A percentile compares a stretch with the other conserved stretches of the same genome.
Conservation (phyloP, 257 asterid genomes). For the Solanum neorickii region DNA sequence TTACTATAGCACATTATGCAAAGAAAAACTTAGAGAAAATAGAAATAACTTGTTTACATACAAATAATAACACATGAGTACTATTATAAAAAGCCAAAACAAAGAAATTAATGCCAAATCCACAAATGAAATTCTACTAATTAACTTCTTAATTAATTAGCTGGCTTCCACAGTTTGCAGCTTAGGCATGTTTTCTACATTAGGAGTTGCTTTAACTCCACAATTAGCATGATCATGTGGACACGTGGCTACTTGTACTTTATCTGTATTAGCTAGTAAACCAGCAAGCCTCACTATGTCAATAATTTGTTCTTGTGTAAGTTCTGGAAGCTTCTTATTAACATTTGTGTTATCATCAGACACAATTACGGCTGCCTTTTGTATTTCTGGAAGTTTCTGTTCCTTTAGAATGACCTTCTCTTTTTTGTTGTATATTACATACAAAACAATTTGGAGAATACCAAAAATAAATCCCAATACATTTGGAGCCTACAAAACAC, state of each 20-base stretch:
- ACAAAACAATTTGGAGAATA: conserved; percentile 44
- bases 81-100: not conserved
- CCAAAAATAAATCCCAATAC: conserved; percentile 46
- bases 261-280: conserved; percentile 20
- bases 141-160: not conserved
- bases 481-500: conserved; percentile 29
- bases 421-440: conserved; percentile 19
- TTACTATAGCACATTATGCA: not conserved
- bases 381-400: conserved; percentile 7
- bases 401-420: conserved; percentile 1
- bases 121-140: not conserved
- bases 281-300: conserved; percentile 30
- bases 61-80: not conserved
- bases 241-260: conserved; percentile 13
- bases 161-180: not conserved
- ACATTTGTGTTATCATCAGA: not conserved
- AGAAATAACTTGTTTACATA: not conserved
- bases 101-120: not conserved
- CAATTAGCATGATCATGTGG: not conserved
- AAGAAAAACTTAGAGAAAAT: not conserved
- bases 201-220: not conserved
- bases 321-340: conserved; percentile 11
- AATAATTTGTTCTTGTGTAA: conserved; percentile 22
- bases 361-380: not conserved
- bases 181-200: not conserved